Conservation (phyloP, 106 monocot species). For the Ottelia alismoides region DNA sequence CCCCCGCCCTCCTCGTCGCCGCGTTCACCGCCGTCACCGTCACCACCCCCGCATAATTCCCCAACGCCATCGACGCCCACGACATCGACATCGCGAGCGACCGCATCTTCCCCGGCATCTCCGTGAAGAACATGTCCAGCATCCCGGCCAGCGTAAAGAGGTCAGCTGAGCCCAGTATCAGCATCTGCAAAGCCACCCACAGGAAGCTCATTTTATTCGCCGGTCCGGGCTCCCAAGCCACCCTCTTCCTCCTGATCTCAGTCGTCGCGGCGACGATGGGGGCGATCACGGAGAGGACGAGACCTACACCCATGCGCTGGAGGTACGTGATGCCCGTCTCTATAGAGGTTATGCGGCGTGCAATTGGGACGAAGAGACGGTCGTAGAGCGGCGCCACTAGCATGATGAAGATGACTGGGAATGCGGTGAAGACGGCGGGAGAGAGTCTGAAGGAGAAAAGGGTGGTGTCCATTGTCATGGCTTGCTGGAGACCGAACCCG, state of each 20-base stretch:
- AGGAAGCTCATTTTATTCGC: conserved; percentile 14
- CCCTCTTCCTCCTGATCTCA: conserved; percentile 9
- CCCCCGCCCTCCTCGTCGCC: conserved; percentile 26
- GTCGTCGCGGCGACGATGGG: conserved; percentile 12
- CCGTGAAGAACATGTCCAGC: conserved; percentile 26
- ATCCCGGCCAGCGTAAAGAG: conserved; percentile 21
- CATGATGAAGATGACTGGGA: conserved; percentile 22
- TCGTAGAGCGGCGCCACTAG: conserved; percentile 20
- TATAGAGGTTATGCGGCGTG: conserved; percentile 7
- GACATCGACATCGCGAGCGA: conserved; percentile 55
- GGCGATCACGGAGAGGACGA: conserved; percentile 13
- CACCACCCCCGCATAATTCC: conserved; percentile 56
- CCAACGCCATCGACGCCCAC: conserved; percentile 63
- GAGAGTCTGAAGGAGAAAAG: conserved; percentile 14
- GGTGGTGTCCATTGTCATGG: conserved; percentile 7
- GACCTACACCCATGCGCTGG: conserved; percentile 17
- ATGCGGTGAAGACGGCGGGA: conserved; percentile 16
- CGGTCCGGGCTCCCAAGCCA: conserved; percentile 5
- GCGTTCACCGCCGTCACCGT: conserved; percentile 42
- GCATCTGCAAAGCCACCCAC: conserved; percentile 16
- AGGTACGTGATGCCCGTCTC: conserved; percentile 13
- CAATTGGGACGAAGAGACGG: conserved; percentile 8
- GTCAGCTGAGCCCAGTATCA: conserved; percentile 17
- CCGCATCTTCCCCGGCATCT: conserved; percentile 24
- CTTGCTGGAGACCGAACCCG: conserved; percentile 7